Evolutionary conservation across 2,329 filamentous ascomycete genomes (phyloP).

Genomic region (Cyphellophora attinorum): DNA sequence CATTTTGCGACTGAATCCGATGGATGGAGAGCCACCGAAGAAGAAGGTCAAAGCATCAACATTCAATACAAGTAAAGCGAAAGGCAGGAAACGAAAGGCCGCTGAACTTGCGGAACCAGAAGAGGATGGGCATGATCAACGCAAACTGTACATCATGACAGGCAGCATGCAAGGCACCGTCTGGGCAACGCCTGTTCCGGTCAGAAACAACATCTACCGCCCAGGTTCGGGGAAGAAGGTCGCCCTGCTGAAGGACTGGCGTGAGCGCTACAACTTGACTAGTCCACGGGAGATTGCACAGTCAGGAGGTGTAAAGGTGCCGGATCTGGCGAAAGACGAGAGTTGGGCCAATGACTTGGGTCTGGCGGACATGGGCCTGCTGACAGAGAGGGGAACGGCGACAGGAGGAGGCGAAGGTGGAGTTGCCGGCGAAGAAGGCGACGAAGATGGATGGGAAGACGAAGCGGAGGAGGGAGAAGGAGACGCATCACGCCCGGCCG

Average conservation of each 20-base stretch:
- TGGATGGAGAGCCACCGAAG: conserved; percentile 7
- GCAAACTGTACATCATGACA: conserved; percentile 10
- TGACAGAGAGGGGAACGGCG: conserved; percentile 6
- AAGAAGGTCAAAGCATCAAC: conserved; percentile 11
- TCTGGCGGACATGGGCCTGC: conserved; percentile 18
- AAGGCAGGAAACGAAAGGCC: conserved; percentile 19
- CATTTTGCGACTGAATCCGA: conserved; percentile 15
- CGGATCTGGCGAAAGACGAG: conserved; percentile 9
- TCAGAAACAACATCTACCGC: conserved; percentile 23
- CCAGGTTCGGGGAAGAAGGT: conserved; percentile 32
- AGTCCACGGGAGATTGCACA: conserved; percentile 3
- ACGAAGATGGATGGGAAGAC: not conserved
- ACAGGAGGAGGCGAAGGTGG: conserved; percentile 2
- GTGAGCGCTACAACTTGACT: conserved; percentile 27
- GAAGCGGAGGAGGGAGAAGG: not conserved
- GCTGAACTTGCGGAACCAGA: conserved; percentile 11
- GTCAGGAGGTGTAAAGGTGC: not conserved
- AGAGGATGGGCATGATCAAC: conserved; percentile 8
- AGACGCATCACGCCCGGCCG: no score
- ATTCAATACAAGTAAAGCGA: conserved; percentile 6
- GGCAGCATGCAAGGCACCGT: conserved; percentile 28
- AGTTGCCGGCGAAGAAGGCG: conserved; percentile 2
- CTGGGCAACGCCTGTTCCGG: conserved; percentile 25
- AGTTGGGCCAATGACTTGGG: conserved; percentile 20
- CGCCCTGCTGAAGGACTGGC: conserved; percentile 36